Conservation (phyloP, 768 basidiomycete genomes). For the Lentinus tigrinus region DNA sequence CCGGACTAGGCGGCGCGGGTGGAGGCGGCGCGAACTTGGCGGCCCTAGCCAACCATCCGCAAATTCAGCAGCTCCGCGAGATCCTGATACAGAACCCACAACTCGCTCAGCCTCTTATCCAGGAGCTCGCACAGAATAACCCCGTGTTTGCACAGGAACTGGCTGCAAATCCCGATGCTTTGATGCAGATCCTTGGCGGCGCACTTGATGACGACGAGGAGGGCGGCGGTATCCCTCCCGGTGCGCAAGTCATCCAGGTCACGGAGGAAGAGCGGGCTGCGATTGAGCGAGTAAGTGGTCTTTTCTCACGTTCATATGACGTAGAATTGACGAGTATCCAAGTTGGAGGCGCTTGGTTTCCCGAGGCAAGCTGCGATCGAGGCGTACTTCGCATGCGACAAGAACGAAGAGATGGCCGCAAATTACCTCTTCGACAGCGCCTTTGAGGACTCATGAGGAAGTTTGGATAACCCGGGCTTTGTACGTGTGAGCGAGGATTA, state of each 20-base stretch:
- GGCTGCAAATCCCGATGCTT: constrained; percentile 66
- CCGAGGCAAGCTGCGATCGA: constrained; percentile 76
- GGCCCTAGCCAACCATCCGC: constrained; percentile 59
- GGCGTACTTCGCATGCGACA: constrained; percentile 93
- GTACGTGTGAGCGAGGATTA: constrained; percentile 7
- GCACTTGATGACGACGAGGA: constrained; percentile 39
- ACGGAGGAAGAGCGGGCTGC: constrained; percentile 87
- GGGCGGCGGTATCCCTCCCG: constrained; percentile 43
- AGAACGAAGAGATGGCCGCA: constrained; percentile 95
- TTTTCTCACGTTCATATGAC: not conserved
- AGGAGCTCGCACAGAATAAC: constrained; percentile 75
- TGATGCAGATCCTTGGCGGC: constrained; percentile 62
- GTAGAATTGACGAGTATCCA: constrained; percentile 1
- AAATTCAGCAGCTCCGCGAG: constrained; percentile 71
- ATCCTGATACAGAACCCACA: constrained; percentile 76
- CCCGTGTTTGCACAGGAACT: constrained; percentile 72
- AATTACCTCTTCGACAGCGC: constrained; percentile 84
- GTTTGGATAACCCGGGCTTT: not conserved
- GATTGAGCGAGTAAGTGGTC: constrained; percentile 74
- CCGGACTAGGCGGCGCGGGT: constrained; percentile 26
- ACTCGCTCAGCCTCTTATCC: constrained; percentile 74
- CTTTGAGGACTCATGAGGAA: constrained; percentile 46
- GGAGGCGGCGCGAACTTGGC: constrained; percentile 41
- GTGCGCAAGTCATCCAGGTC: constrained; percentile 67
- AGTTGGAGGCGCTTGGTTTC: constrained; percentile 91